Evolutionary conservation across 78 protist species (phyloP).

Genomic region (Dictyostelium firmibasis): DNA sequence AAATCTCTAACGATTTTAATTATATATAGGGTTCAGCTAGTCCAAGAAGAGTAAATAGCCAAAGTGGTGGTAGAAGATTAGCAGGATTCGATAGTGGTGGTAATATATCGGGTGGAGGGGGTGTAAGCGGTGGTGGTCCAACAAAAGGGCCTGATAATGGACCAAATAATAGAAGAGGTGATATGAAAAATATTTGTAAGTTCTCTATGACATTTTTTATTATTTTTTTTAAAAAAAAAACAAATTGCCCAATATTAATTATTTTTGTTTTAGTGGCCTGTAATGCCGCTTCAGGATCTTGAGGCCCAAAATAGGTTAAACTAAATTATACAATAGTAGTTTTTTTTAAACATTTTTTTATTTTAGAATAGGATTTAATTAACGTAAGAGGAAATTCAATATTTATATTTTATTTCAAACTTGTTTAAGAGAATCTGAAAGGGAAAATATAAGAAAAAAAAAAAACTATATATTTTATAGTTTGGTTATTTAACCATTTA

Average conservation of each 20-base stretch:
- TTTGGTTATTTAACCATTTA: background rate
- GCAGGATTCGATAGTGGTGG: constrained; percentile 12
- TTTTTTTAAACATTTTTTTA: background rate
- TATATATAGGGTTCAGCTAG: background rate
- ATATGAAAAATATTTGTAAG: constrained; percentile 14
- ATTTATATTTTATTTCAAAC: background rate
- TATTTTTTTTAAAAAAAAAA: background rate
- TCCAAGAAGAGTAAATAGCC: background rate
- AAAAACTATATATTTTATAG: background rate
- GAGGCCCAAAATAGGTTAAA: constrained; percentile 16
- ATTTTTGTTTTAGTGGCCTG: background rate
- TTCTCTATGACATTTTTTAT: background rate
- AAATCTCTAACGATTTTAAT: too few relatives aligned
- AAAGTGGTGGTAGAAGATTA: background rate
- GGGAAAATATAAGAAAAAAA: background rate
- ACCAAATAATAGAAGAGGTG: background rate
- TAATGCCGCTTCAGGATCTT: constrained; percentile 17
- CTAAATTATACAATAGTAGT: background rate
- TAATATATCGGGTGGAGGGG: background rate
- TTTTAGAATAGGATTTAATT: background rate
- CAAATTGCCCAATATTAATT: too few relatives aligned
- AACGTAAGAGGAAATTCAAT: too few relatives aligned
- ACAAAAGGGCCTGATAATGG: background rate
- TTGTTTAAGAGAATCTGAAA: background rate
- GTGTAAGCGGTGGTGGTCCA: background rate